These are phyloP conservation scores for Thyridium curvatum DNA, from an alignment of 2,329 filamentous ascomycete genomes.

Conservation along the genomic window DNA sequence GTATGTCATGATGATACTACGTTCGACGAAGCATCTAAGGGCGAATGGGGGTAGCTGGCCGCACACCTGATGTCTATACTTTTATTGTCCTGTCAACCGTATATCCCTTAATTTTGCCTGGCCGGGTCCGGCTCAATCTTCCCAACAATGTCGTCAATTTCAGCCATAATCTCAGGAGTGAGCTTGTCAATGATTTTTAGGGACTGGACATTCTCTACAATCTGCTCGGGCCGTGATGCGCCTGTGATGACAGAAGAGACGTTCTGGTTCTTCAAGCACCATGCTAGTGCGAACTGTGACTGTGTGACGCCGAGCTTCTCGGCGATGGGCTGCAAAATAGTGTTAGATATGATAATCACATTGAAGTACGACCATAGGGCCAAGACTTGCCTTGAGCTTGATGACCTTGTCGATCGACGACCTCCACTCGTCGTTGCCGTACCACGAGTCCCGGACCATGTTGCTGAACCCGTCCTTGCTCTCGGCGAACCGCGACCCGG, in stretches of 20 bases:
- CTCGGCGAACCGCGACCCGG: constrained; percentile 50
- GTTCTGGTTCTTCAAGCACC: constrained; percentile 48
- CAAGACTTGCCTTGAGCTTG: constrained; percentile 9
- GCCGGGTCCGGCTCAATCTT: constrained; percentile 19
- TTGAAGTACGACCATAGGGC: background rate
- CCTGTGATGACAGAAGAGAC: constrained; percentile 47
- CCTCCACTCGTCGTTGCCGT: constrained; percentile 52
- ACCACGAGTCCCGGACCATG: constrained; percentile 40
- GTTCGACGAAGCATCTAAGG: too few species aligned
- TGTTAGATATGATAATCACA: too few species aligned
- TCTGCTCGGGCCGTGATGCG: constrained; percentile 43
- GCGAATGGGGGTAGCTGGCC: too few species aligned
- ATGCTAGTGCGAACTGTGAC: constrained; percentile 43
- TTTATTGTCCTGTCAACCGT: too few species aligned
- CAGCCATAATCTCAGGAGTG: constrained; percentile 41
- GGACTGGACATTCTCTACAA: constrained; percentile 42
- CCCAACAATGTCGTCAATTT: constrained; percentile 40
- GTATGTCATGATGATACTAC: too few species aligned
- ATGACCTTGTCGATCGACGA: constrained; percentile 23
- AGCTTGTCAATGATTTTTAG: constrained; percentile 39
- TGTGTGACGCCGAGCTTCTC: constrained; percentile 50
- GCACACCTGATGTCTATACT: too few species aligned
- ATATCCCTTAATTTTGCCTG: constrained; percentile 11
- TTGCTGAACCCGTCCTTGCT: constrained; percentile 51
- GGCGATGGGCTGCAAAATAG: constrained; percentile 36